Percentiles rank a stretch among this genome's conserved stretches.
These are phyloP conservation scores for Amylocarpus encephaloides DNA, from an alignment of 2,329 filamentous ascomycete genomes.

Conservation along the genomic window DNA sequence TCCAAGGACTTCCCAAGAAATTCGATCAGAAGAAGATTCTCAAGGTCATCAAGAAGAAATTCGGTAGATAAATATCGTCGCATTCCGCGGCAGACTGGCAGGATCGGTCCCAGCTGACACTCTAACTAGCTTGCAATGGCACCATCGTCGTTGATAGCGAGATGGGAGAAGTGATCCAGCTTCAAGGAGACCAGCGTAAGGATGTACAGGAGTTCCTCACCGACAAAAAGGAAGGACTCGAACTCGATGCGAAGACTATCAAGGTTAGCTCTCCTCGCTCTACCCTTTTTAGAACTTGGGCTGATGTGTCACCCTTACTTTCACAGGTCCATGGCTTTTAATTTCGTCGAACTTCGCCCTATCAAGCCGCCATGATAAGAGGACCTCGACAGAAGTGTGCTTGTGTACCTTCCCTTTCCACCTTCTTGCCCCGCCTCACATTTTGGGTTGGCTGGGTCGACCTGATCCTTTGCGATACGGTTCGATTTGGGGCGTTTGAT, in stretches of 20 bases:
- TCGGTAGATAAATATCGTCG: conserved; percentile 53
- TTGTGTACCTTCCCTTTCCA: conserved; percentile 17
- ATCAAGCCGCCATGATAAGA: conserved; percentile 25
- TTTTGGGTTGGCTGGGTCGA: conserved; percentile 24
- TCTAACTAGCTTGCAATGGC: conserved; percentile 88
- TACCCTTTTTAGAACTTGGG: background rate
- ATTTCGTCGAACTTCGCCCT: conserved; percentile 36
- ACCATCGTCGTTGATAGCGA: conserved; percentile 93
- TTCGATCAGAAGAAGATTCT: conserved; percentile 99
- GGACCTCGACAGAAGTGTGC: conserved; percentile 30
- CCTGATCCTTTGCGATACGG: conserved; percentile 21
- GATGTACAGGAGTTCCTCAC: conserved; percentile 96
- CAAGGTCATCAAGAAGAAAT: conserved; percentile 99
- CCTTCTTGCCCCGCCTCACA: conserved; percentile 29
- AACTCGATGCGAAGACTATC: conserved; percentile 93
- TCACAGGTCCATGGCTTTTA: conserved; percentile 57
- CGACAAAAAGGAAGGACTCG: conserved; percentile 91
- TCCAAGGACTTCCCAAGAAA: conserved; percentile 97
- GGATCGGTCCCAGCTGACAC: conserved; percentile 1
- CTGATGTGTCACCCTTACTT: conserved; percentile 10
- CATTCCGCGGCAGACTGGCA: background rate
- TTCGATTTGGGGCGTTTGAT: conserved; percentile 31
- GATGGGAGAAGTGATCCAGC: conserved; percentile 99
- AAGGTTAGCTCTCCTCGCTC: conserved; percentile 53
- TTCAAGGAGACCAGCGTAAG: conserved; percentile 98